Evolutionary conservation across 441 rosid species (phyloP).

Genomic region (Jatropha multifida): DNA sequence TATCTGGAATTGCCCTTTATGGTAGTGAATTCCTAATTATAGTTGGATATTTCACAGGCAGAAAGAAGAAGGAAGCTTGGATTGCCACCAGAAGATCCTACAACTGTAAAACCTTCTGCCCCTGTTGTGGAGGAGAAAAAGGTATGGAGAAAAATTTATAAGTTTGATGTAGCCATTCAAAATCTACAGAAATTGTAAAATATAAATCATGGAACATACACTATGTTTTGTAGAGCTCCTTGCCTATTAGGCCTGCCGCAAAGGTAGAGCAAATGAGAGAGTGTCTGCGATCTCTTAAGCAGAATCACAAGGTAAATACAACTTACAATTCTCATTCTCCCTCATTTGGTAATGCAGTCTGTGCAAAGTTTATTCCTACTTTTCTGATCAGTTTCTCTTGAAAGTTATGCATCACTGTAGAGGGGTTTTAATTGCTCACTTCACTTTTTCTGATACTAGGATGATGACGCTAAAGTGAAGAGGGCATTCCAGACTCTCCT

Average conservation of each 20-base stretch:
- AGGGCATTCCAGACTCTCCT: constrained; percentile 93
- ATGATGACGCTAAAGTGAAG: constrained; percentile 90
- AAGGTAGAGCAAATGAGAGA: constrained; percentile 92
- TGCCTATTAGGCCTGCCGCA: constrained; percentile 90
- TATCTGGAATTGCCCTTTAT: constrained; percentile 1
- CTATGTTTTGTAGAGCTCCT: constrained; percentile 50
- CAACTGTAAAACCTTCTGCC: constrained; percentile 58
- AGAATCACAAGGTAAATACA: constrained; percentile 70
- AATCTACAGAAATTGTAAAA: neutral
- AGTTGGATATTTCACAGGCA: constrained; percentile 51
- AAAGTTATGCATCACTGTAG: neutral
- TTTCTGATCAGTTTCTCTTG: neutral
- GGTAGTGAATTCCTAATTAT: constrained; percentile 14
- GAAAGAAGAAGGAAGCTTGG: constrained; percentile 97
- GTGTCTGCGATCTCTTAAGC: constrained; percentile 89
- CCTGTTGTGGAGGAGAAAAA: constrained; percentile 81
- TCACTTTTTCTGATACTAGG: constrained; percentile 40
- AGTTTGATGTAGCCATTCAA: constrained; percentile 1
- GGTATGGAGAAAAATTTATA: constrained; percentile 33
- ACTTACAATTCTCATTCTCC: neutral
- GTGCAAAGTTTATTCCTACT: neutral
- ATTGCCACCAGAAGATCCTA: constrained; percentile 87
- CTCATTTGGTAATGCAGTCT: constrained; percentile 3
- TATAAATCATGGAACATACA: neutral
- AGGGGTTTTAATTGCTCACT: neutral